Conservation (phyloP, 441 rosid genomes). For the Rhodomyrtus psidioides region DNA sequence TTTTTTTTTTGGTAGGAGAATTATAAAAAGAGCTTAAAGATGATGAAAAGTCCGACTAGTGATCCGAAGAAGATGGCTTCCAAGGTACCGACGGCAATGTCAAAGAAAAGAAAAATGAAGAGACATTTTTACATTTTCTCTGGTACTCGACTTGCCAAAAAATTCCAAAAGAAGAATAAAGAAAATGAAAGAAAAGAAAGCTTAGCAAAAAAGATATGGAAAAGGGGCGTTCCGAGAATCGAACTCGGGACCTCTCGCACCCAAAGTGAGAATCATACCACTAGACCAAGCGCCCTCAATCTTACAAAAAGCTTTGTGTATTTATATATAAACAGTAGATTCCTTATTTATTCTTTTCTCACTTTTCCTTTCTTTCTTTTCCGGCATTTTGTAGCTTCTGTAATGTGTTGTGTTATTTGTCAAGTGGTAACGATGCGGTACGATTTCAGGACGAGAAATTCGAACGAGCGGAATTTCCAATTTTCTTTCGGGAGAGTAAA, state of each 20-base stretch:
- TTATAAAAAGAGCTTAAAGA: neutral
- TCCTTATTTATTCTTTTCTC: too few species aligned
- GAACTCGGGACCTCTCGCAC: slow-evolving; percentile 95
- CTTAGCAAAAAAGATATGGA: neutral
- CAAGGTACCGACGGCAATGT: neutral
- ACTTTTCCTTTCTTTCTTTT: neutral
- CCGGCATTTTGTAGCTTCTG: neutral
- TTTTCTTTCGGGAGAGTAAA: neutral
- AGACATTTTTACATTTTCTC: neutral
- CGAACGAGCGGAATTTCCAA: neutral
- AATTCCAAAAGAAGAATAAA: neutral
- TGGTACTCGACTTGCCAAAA: neutral
- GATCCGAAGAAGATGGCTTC: neutral
- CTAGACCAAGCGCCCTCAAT: slow-evolving; percentile 69
- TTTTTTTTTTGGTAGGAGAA: too few species aligned
- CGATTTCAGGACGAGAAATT: neutral
- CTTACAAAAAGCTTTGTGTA: too few species aligned
- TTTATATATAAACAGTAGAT: too few species aligned
- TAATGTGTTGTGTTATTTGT: neutral
- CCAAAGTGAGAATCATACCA: slow-evolving; percentile 95
- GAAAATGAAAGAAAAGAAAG: too few species aligned
- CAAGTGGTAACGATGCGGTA: neutral
- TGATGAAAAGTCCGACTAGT: neutral
- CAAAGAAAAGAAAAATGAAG: neutral
- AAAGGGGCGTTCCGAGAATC: slow-evolving; percentile 84